A percentile compares a stretch with the other conserved stretches of the same genome.
phyloP scores from a whole-genome alignment of 108 stramenopile species.

The Conticribra weissflogii region DNA sequence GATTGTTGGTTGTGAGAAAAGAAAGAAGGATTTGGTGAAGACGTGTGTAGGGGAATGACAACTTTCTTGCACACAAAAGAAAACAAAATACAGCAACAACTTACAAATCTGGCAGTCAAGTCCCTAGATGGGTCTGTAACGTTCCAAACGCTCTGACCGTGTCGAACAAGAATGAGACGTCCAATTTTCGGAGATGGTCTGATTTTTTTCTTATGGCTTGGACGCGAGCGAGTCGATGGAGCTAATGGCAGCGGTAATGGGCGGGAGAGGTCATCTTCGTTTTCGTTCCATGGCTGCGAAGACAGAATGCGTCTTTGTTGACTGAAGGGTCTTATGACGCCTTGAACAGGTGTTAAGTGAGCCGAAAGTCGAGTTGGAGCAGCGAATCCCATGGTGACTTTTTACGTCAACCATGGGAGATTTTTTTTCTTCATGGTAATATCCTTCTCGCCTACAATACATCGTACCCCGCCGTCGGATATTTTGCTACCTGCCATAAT shows the following conservation, averaged over 20 bases:
- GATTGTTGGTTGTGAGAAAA: neutral
- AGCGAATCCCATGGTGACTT: too few relatives aligned
- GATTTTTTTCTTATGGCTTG: neutral
- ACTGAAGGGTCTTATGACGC: too few relatives aligned
- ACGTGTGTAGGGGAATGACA: neutral
- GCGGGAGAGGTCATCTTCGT: neutral
- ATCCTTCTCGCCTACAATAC: too few relatives aligned
- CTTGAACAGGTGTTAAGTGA: too few relatives aligned
- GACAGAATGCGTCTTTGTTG: neutral
- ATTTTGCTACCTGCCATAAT: too few relatives aligned
- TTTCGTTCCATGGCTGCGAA: neutral
- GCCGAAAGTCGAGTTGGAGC: too few relatives aligned
- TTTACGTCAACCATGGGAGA: too few relatives aligned
- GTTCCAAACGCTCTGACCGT: conserved; percentile 33
- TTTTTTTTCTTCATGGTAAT: too few relatives aligned
- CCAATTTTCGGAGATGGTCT: conserved; percentile 16
- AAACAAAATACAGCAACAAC: neutral
- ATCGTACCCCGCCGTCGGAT: too few relatives aligned
- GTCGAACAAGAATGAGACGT: conserved; percentile 20
- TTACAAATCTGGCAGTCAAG: conserved; percentile 38
- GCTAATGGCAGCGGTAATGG: neutral
- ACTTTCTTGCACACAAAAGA: neutral
- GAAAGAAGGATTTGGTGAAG: neutral
- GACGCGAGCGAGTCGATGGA: neutral
- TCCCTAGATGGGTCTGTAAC: conserved; percentile 32